A percentile compares a stretch with the other conserved stretches of the same genome.
These are phyloP conservation scores for Nemania sp. DNA, from an alignment of 2,329 filamentous ascomycete genomes.

Conservation along the genomic window DNA sequence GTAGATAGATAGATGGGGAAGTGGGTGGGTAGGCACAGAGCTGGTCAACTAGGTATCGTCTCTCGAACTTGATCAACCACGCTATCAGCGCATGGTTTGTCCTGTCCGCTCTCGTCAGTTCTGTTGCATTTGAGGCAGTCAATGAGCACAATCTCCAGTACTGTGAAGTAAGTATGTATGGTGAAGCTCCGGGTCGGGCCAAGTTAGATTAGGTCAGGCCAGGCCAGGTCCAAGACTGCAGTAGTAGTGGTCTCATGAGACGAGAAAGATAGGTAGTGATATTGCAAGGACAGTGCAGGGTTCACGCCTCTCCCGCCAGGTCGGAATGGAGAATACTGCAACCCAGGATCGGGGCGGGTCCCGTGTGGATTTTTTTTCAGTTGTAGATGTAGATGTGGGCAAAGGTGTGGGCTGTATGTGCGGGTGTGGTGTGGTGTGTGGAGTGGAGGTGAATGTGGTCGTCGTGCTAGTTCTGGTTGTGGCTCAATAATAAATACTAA, in stretches of 20 bases:
- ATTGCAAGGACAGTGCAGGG: constrained; percentile 14
- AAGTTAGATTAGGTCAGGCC: neutral
- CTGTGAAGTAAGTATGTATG: too few species aligned
- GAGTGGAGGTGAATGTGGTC: constrained; percentile 1
- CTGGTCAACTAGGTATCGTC: neutral
- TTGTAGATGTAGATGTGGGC: constrained; percentile 7
- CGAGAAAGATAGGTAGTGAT: constrained; percentile 16
- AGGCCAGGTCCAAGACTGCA: neutral
- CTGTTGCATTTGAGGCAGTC: neutral
- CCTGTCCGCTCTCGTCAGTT: neutral
- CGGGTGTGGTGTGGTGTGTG: neutral
- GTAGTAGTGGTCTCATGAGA: constrained; percentile 18
- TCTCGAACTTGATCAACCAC: neutral
- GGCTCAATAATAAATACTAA: neutral
- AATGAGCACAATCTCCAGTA: constrained; percentile 5
- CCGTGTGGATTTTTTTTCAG: constrained; percentile 5
- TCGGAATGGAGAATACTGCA: constrained; percentile 9
- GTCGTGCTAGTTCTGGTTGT: neutral
- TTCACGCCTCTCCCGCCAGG: constrained; percentile 6
- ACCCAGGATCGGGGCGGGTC: constrained; percentile 13
- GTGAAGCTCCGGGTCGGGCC: neutral
- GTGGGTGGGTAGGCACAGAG: neutral
- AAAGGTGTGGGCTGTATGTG: neutral
- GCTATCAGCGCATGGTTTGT: neutral
- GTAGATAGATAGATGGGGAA: neutral